Evolutionary conservation across 2,329 filamentous ascomycete species (phyloP), one percentile per base, ranked within the genome.

Genomic region (Xylaria sp.): DNA sequence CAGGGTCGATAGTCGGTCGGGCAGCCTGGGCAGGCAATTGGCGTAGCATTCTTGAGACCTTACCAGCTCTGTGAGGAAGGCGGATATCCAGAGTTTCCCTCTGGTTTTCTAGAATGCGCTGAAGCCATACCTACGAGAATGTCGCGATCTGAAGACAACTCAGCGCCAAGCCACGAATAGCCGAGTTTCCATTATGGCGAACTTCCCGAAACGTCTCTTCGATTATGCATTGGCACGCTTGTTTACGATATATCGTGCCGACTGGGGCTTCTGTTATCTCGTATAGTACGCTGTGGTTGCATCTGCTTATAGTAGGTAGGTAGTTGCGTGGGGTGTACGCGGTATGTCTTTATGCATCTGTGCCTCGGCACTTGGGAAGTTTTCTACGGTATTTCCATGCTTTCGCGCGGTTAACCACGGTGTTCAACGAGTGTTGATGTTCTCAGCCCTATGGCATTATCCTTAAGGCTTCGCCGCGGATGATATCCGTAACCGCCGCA

Each of bases 71-170:
- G 34, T 51, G 59, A 66, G 59, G 67, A 59, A 66, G 67, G 66
- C 66, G 41, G 46, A 59, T 51, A 46, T 23, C 54, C 5, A 12
- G 23, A 32, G 20, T 20, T 37, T 50, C 10, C 48, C 56, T 39
- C n/a, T 50, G 15, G 25, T 25, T 18, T 59, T 63, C 59, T 69
- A 18, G 50, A 69, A 66, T 25, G 23, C 15, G 52, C 32, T 60
- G 32, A 28, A 25, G 34, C 46, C 32, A 70, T 70, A 67, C 20
- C 8, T 50, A 23, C 56, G 52, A 70, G 60, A 41, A 68, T 70
- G 68, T 70, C 64, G 60, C 65, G 60, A 67, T 68, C 60, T 54
- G 23, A 62, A 41, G 50, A 57, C 61, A 65, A 50, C 57, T 25
- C 50, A 39, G 25, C 39, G 68, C 68, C 68, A 70, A 68, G 68